Conservation (phyloP, 345 rosid genomes). For the Pugionium dolabratum region DNA sequence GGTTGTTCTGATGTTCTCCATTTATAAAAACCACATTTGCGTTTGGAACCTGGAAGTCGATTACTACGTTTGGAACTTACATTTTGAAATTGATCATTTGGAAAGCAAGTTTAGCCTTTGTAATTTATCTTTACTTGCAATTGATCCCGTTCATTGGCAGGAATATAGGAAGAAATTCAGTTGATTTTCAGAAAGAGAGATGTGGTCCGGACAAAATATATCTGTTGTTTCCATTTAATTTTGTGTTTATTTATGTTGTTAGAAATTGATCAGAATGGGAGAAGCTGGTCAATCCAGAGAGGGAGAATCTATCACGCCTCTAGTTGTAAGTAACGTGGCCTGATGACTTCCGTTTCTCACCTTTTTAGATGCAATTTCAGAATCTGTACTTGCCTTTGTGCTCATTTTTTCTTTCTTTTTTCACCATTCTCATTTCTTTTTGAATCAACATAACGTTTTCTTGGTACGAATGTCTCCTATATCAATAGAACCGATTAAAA, state of each 20-base stretch:
- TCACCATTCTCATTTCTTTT: neutral
- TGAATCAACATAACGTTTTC: neutral
- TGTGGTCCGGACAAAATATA: neutral
- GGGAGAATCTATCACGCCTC: constrained; percentile 38
- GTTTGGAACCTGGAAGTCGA: neutral
- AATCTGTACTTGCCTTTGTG: constrained; percentile 5
- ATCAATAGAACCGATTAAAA: neutral
- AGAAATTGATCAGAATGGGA: constrained; percentile 45
- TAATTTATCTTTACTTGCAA: neutral
- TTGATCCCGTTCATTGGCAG: neutral
- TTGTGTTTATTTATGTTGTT: constrained; percentile 23
- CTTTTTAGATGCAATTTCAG: neutral
- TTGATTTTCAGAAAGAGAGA: neutral
- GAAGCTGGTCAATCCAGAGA: constrained; percentile 46
- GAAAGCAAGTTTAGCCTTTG: constrained; percentile 5
- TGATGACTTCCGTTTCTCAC: constrained; percentile 14
- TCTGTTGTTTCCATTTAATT: neutral
- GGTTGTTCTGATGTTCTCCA: neutral
- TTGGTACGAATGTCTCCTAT: neutral
- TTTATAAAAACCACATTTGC: neutral
- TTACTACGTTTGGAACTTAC: constrained; percentile 13
- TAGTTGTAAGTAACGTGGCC: constrained; percentile 41
- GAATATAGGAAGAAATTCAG: neutral
- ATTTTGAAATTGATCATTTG: neutral
- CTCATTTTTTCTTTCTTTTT: neutral